Conservation (phyloP, 2,329 filamentous ascomycete species). For the Colletotrichum abscissum region DNA sequence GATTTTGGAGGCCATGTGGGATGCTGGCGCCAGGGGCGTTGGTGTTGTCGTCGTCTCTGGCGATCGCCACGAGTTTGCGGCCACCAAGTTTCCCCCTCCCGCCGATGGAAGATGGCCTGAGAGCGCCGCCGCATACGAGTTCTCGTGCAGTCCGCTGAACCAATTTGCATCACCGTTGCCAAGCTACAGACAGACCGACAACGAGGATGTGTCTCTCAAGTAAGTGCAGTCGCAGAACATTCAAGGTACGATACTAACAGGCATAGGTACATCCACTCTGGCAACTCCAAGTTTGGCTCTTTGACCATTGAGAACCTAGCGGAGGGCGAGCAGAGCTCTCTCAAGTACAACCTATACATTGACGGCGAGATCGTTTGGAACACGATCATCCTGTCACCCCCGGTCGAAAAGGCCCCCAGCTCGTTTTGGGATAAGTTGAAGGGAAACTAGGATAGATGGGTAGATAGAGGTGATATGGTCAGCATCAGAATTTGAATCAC, state of each 20-base stretch:
- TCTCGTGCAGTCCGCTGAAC: conserved; percentile 88
- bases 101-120: conserved; percentile 70
- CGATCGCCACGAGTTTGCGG: conserved; percentile 96
- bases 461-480: neutral
- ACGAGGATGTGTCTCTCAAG: conserved; percentile 86
- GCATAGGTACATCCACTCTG: conserved; percentile 79
- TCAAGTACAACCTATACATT: conserved; percentile 85
- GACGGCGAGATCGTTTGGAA: conserved; percentile 86
- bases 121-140: conserved; percentile 82
- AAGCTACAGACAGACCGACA: conserved; percentile 84
- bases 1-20: conserved; percentile 94
- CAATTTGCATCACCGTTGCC: conserved; percentile 93
- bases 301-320: conserved; percentile 80
- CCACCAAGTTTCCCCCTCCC: conserved; percentile 80
- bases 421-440: conserved; percentile 61
- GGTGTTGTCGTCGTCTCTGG: conserved; percentile 89
- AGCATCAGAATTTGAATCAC: neutral
- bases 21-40: conserved; percentile 77
- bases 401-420: conserved; percentile 45
- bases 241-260: conserved; percentile 37
- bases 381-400: conserved; percentile 62
- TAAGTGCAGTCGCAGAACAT: conserved; percentile 58
- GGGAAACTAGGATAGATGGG: conserved; percentile 32
- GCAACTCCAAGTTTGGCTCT: conserved; percentile 89
- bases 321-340: conserved; percentile 73